A percentile compares a stretch with the other conserved stretches of the same genome.
These are phyloP conservation scores for Serendipita sp. DNA, from an alignment of 768 basidiomycete genomes.

Conservation along the genomic window DNA sequence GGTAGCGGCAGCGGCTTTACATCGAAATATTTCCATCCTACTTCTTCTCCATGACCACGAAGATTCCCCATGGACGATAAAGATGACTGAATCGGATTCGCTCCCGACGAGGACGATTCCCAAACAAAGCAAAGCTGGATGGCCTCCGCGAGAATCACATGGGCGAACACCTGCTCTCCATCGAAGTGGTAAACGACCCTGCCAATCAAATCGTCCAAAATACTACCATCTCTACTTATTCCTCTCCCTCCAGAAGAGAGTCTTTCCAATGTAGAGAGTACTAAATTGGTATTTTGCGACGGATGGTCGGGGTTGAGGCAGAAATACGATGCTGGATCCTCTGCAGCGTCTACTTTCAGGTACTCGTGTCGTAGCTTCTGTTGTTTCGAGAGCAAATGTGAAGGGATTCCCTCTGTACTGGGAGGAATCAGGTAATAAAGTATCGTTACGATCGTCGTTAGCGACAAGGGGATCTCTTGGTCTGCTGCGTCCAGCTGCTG, in stretches of 20 bases:
- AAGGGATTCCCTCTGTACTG: neutral
- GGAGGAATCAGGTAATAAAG: neutral
- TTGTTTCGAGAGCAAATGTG: neutral
- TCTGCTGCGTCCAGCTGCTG: neutral
- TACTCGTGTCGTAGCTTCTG: neutral
- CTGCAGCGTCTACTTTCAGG: neutral
- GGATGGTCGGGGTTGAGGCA: conserved; percentile 1
- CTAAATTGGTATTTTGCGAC: neutral
- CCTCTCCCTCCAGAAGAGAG: neutral
- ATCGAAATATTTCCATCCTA: conserved; percentile 2
- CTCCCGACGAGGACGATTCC: neutral
- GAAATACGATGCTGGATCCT: neutral
- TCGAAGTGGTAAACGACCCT: neutral
- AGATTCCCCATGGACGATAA: too few species aligned
- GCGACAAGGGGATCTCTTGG: neutral
- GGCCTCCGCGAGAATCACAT: neutral
- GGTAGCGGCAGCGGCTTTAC: neutral
- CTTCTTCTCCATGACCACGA: neutral
- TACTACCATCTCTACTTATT: neutral
- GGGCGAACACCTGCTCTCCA: neutral
- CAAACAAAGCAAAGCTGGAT: neutral
- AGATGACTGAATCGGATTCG: too few species aligned
- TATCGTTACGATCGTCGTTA: neutral
- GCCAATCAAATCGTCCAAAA: neutral
- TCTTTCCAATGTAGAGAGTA: neutral